Conservation (phyloP, 2,329 filamentous ascomycete species). For the Calcarisporium arbuscula region DNA sequence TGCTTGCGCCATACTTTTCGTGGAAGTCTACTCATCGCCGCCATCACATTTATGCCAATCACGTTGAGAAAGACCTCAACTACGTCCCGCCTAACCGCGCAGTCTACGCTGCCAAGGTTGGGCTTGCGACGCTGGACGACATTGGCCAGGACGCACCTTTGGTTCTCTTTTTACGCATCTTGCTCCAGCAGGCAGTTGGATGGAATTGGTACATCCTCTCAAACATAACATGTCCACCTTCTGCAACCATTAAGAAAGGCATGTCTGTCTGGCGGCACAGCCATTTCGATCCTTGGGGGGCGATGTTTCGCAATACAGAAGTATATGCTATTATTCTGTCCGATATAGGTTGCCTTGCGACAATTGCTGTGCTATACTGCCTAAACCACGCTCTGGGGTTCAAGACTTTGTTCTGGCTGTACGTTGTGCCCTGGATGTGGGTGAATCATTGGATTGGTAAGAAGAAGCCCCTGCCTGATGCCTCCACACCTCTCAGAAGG, state of each 20-base stretch:
- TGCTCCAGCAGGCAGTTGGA: neutral
- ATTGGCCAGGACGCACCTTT: neutral
- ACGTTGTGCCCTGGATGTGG: slow-evolving; percentile 61
- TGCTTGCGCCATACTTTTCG: slow-evolving; percentile 16
- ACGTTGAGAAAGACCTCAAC: neutral
- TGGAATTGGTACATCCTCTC: slow-evolving; percentile 48
- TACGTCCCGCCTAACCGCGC: neutral
- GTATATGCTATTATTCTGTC: slow-evolving; percentile 49
- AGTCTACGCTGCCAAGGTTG: neutral
- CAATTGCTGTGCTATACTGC: slow-evolving; percentile 44
- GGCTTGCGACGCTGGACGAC: neutral
- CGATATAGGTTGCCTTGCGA: slow-evolving; percentile 52
- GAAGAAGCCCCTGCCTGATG: slow-evolving; percentile 11
- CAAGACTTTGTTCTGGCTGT: slow-evolving; percentile 49
- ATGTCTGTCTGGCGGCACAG: slow-evolving; percentile 29
- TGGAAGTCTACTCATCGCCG: slow-evolving; percentile 6
- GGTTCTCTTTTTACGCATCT: neutral
- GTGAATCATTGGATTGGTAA: slow-evolving; percentile 64
- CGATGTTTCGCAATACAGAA: slow-evolving; percentile 54
- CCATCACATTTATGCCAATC: neutral
- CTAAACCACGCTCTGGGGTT: slow-evolving; percentile 42
- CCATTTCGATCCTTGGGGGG: slow-evolving; percentile 57
- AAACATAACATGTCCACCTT: slow-evolving; percentile 37
- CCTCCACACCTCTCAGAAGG: neutral
- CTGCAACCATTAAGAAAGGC: slow-evolving; percentile 3